A percentile compares a stretch with the other conserved stretches of the same genome.
Conservation (phyloP, 208 protist species). For the Leishmania tropica region DNA sequence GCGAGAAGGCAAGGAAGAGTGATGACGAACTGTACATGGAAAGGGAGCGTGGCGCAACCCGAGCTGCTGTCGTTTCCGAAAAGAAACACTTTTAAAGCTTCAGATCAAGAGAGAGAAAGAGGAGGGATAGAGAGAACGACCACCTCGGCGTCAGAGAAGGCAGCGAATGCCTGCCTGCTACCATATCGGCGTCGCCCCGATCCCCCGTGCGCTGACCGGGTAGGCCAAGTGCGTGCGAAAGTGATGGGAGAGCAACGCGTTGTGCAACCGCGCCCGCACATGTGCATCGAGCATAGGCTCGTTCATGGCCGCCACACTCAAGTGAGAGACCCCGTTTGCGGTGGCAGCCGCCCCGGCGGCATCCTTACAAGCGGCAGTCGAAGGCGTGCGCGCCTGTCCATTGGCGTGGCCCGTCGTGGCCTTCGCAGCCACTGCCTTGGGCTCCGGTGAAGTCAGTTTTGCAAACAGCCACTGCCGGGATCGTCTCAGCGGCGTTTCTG, state of each 20-base stretch:
- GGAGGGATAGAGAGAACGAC: background rate
- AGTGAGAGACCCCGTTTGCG: background rate
- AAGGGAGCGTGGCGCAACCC: no score
- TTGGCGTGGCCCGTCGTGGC: background rate
- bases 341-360: background rate
- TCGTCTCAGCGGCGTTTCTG: background rate
- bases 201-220: background rate
- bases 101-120: background rate
- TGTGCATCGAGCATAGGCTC: background rate
- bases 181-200: conserved; percentile 14
- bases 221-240: conserved; percentile 1
- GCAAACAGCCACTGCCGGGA: background rate
- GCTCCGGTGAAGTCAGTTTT: background rate
- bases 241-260: background rate
- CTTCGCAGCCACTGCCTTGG: background rate
- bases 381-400: background rate
- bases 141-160: background rate
- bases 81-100: no score
- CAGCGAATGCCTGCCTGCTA: background rate
- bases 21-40: background rate
- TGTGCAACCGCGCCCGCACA: background rate
- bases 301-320: background rate
- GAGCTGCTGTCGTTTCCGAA: background rate
- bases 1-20: background rate
- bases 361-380: background rate